phyloP scores from a whole-genome alignment of 23 red algal species.

The Chondrus crispus region DNA sequence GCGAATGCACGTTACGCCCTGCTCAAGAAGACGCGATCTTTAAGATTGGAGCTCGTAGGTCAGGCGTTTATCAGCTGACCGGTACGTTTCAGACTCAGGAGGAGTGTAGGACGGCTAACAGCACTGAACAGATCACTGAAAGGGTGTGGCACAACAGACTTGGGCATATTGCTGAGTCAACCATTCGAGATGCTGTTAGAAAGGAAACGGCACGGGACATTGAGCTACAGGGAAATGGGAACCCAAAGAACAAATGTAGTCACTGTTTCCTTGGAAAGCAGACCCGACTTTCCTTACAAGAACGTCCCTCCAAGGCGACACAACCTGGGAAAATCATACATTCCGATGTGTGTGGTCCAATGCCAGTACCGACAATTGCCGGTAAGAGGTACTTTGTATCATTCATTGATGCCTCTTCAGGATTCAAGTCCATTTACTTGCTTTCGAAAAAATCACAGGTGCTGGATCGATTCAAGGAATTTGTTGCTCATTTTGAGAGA shows the following conservation, averaged over 20 bases:
- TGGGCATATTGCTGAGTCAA: background rate
- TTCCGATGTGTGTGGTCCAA: background rate
- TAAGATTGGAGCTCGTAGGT: background rate
- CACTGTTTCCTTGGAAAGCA: background rate
- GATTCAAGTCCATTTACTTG: too few relatives aligned
- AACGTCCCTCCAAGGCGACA: background rate
- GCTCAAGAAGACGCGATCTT: background rate
- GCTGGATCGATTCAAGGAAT: too few relatives aligned
- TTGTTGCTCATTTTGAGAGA: too few relatives aligned
- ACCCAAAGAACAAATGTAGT: background rate
- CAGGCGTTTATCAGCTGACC: background rate
- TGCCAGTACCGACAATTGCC: background rate
- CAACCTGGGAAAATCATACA: background rate
- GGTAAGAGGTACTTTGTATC: background rate
- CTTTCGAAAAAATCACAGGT: too few relatives aligned
- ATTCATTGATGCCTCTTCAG: too few relatives aligned
- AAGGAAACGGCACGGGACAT: background rate
- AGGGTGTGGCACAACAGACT: background rate
- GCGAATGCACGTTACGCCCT: background rate
- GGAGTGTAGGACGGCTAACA: background rate
- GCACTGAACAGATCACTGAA: background rate
- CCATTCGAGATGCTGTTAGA: background rate
- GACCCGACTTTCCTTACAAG: background rate
- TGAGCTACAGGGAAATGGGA: background rate
- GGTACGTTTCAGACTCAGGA: background rate